Conservation (phyloP, 345 rosid species). For the Aurinia saxatilis region DNA sequence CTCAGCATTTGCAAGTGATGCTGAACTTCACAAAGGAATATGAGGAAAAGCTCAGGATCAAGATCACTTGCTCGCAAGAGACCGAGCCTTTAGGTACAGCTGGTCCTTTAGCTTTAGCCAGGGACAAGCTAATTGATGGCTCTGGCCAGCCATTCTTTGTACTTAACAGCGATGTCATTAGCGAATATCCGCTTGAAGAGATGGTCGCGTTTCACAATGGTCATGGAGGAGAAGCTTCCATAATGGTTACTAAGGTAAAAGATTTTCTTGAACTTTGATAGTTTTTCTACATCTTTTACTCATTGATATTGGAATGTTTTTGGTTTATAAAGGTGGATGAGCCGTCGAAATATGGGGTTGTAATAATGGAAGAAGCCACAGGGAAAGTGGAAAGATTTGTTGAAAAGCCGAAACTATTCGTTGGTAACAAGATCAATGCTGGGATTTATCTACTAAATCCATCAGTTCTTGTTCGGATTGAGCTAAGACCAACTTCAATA, state of each 20-base stretch:
- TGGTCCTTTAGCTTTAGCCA: conserved; percentile 87
- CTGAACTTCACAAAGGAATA: conserved; percentile 69
- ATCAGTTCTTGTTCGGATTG: conserved; percentile 67
- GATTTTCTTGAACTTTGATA: too few species aligned
- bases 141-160: conserved; percentile 81
- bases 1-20: conserved; percentile 47
- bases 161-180: conserved; percentile 88
- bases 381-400: conserved; percentile 73
- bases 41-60: conserved; percentile 70
- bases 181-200: conserved; percentile 71
- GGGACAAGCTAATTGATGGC: conserved; percentile 60
- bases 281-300: too few species aligned
- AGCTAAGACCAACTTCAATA: conserved; percentile 81
- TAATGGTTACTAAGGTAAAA: conserved; percentile 96
- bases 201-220: conserved; percentile 70
- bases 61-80: conserved; percentile 86
- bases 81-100: conserved; percentile 95
- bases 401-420: conserved; percentile 76
- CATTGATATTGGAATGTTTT: too few species aligned
- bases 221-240: conserved; percentile 94
- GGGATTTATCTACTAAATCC: conserved; percentile 79
- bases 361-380: conserved; percentile 76
- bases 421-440: conserved; percentile 90
- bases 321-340: conserved; percentile 60
- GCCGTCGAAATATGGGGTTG: conserved; percentile 94